Evolutionary conservation across 768 basidiomycete species (phyloP), one percentile per base, ranked within the genome.

Genomic region (Suillus clintonianus): DNA sequence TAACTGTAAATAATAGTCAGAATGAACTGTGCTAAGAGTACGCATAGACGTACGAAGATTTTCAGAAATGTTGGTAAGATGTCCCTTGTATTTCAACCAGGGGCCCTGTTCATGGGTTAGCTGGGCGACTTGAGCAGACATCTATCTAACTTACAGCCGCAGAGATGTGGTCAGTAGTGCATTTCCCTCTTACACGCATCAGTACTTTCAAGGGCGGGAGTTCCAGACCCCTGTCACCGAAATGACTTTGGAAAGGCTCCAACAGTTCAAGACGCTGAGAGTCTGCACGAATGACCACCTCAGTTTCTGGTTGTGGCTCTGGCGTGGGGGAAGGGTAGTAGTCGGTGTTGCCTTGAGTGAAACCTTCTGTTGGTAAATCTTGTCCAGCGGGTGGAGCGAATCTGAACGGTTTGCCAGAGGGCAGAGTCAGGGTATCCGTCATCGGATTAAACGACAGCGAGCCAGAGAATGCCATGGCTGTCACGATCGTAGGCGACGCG

Each of bases 71-170:
- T 98, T 98, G 37, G 91, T 90, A 45, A 99, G 80, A 79, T 99
- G 96, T 0, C 94, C 97, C 76, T 99, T 99, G 82, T 97, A 99
- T 81, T 98, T 98, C 67, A 99, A 80, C 97, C 97, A 99, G 39
- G 95, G 94, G 3, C 97, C 97, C 91, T 93, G 70, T 27, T 61
- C 50, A 64, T 27, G 45, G 64, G 11, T 57, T 19, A 57, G 56
- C 27, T 41, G 24, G 24, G 27, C 39, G 17, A 56, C 9, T 39
- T 19, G 2, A 27, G 55, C 10, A 19, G 10, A 30, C 17, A 30
- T 41, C 4, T 6, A 41, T 30, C 17, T 6, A 19, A 79, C 88
- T 58, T 69, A 92, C 92, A 37, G 97, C 97, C 43, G 97, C 97
- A 39, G 93, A 95, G 62, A 99, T 99, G 73, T 99, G 97, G 72